Evolutionary conservation across 208 protist species (phyloP), one percentile per base, ranked within the genome.

Genomic region (Leishmania braziliensis): DNA sequence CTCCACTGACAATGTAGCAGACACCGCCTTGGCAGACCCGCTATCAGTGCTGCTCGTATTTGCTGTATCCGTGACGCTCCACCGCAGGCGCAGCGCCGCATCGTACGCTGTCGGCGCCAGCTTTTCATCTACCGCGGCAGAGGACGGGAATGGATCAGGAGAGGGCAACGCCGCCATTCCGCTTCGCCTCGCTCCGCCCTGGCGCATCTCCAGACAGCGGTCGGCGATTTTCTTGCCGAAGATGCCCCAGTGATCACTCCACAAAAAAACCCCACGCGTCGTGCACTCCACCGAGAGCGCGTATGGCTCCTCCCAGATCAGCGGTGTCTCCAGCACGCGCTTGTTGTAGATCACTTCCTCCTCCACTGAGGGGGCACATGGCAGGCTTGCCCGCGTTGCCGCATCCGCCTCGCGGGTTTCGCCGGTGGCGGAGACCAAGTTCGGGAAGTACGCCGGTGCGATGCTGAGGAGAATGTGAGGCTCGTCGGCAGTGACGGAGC

Each of bases 231-330:
- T 82, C 43, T 85, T 74, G 14, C 88, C 90, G 77, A 86, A 97
- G 14, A 91, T 71, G 53, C 75, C 68, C 88, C 89, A 94, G 48
- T 93, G 85, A 36, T 97, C 91, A 72, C 93, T 97, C 92, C 93
- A 97, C 23, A 94, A 74, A 48, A 89, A 91, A 43, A 92, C 65
- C 3, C 93, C 93, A 6, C 68, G 83, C 16, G 71, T 23, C 3
- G 84, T 90, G 83, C 88, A 93, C 53, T 97, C 93, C 23, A 95
- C 77, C 8, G 91, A 94, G 14, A 97, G 70, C 60, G 85, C 82
- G 77, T 90, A 87, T 0, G 90, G 90, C 79, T 97, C 89, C 48
- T 97, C 91, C 89, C 90, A 97, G 54, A 97, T 93, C 16, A 97
- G 86, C 60, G 93, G 93, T 16, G 93, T 97, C 60, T 91, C 86